Evolutionary conservation across 2,329 filamentous ascomycete genomes (phyloP).

Genomic region (Aspergillaceae sp.): DNA sequence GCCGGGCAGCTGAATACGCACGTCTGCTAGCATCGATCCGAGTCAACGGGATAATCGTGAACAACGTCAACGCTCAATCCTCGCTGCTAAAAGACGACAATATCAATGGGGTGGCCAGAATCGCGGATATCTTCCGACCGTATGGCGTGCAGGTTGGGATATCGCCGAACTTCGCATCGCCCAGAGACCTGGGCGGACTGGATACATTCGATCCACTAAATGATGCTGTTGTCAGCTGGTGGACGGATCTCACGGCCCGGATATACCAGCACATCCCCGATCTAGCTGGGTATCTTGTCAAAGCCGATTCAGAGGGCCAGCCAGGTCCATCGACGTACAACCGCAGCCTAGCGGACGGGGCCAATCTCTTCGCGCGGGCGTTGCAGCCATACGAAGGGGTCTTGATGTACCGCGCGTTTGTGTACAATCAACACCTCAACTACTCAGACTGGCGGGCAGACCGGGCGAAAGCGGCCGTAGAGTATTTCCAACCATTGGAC

Average conservation of each 20-base stretch:
- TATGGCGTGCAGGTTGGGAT: background rate
- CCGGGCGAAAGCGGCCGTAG: constrained; percentile 60
- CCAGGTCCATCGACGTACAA: constrained; percentile 62
- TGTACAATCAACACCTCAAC: constrained; percentile 54
- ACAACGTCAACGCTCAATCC: constrained; percentile 64
- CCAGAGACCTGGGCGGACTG: background rate
- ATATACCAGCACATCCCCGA: constrained; percentile 57
- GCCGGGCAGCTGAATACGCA: constrained; percentile 54
- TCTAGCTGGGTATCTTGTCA: constrained; percentile 60
- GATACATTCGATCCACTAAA: background rate
- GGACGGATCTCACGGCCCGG: constrained; percentile 48
- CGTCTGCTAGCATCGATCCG: constrained; percentile 58
- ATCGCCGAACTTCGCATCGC: background rate
- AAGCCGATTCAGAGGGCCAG: constrained; percentile 64
- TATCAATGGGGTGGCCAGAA: background rate
- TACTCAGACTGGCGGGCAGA: constrained; percentile 57
- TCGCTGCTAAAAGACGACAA: constrained; percentile 40
- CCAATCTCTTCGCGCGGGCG: constrained; percentile 58
- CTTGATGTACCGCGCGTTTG: constrained; percentile 64
- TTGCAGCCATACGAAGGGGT: constrained; percentile 52
- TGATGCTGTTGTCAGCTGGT: background rate
- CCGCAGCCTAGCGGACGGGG: constrained; percentile 58
- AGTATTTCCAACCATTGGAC: constrained; percentile 58
- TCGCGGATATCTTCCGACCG: background rate
- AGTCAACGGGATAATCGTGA: constrained; percentile 59